These are phyloP conservation scores for Combretum micranthum DNA, from an alignment of 345 rosid species.

Conservation along the genomic window DNA sequence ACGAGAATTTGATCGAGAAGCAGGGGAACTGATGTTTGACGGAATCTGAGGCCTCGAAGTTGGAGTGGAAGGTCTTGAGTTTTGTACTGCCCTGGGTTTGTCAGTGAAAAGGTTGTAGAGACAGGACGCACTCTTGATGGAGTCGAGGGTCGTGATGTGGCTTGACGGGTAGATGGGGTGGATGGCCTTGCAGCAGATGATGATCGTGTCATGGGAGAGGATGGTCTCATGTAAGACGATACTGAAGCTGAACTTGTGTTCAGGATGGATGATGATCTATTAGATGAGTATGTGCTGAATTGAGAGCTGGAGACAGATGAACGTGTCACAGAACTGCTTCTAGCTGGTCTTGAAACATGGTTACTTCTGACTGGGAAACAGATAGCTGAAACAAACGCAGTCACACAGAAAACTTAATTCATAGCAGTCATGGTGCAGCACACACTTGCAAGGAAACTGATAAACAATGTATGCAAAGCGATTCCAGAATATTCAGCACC, in stretches of 20 bases:
- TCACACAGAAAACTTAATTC: not conserved
- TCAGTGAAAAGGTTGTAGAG: constrained; percentile 45
- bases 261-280: constrained; percentile 61
- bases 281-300: constrained; percentile 52
- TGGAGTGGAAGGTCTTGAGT: constrained; percentile 81
- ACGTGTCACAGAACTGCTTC: constrained; percentile 88
- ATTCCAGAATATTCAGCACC: too few species aligned
- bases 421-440: not conserved
- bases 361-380: constrained; percentile 73
- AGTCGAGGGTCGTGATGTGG: constrained; percentile 59
- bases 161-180: constrained; percentile 51
- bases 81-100: constrained; percentile 46
- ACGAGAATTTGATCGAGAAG: constrained; percentile 67
- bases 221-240: constrained; percentile 79
- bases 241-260: constrained; percentile 94
- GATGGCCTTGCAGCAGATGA: constrained; percentile 68
- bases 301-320: constrained; percentile 72
- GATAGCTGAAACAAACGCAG: constrained; percentile 58
- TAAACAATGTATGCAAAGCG: too few species aligned
- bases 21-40: constrained; percentile 42
- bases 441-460: too few species aligned
- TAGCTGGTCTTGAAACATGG: constrained; percentile 67
- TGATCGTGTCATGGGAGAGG: constrained; percentile 68
- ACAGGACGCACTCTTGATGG: constrained; percentile 72
- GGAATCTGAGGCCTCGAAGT: constrained; percentile 72